phyloP scores from a whole-genome alignment of 2,329 filamentous ascomycete species.

The Aspergillus fructus region DNA sequence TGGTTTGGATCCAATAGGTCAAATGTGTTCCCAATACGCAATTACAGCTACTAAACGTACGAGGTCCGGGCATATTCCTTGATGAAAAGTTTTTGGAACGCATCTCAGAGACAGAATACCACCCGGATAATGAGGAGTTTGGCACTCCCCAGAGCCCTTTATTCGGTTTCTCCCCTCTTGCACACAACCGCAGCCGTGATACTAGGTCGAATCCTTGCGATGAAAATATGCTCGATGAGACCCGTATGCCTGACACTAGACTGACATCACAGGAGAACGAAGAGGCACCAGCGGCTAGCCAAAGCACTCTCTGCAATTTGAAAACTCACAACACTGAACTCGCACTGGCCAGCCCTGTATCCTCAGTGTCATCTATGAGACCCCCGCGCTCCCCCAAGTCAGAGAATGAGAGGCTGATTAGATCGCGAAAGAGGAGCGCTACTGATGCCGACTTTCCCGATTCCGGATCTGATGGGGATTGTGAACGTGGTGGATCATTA shows the following conservation, averaged over 20 bases:
- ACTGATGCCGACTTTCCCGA: slow-evolving; percentile 29
- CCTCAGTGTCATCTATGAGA: not conserved
- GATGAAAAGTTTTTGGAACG: slow-evolving; percentile 13
- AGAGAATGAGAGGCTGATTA: not conserved
- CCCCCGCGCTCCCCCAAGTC: not conserved
- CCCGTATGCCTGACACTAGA: not conserved
- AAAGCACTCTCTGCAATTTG: not conserved
- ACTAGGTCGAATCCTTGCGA: not conserved
- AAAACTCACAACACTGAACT: not conserved
- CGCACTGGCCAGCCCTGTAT: not conserved
- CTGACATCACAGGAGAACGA: not conserved
- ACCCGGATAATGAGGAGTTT: slow-evolving; percentile 1
- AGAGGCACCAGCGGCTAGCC: not conserved
- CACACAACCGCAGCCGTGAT: not conserved
- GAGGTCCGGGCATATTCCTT: slow-evolving; percentile 12
- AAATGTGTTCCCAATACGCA: slow-evolving; percentile 22
- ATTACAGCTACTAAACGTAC: slow-evolving; percentile 23
- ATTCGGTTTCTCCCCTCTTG: slow-evolving; percentile 17
- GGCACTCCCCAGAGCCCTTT: slow-evolving; percentile 18
- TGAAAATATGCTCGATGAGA: not conserved
- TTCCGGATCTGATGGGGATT: slow-evolving; percentile 23
- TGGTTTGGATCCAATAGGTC: slow-evolving; percentile 19
- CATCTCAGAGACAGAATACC: slow-evolving; percentile 5
- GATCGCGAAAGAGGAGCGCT: slow-evolving; percentile 26
- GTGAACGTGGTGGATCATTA: not conserved